These are phyloP conservation scores for Beauveria medogensis DNA, from an alignment of 2,329 filamentous ascomycete species.

Conservation along the genomic window DNA sequence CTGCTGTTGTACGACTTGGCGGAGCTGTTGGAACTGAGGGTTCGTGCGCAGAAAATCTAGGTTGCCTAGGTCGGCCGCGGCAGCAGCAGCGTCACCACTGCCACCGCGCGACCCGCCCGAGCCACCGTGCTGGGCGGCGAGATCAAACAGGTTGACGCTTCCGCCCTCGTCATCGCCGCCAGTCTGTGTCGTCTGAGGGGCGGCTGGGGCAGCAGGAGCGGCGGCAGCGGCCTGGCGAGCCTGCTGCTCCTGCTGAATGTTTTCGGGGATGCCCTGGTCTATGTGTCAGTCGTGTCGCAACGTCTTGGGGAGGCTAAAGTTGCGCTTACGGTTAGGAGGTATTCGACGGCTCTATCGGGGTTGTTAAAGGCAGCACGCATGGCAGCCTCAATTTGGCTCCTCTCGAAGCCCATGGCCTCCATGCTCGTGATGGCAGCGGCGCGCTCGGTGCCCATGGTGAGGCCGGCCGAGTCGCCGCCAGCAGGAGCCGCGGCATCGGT, in stretches of 20 bases:
- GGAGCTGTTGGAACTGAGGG: conserved; percentile 93
- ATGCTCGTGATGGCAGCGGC: conserved; percentile 80
- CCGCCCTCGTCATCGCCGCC: conserved; percentile 52
- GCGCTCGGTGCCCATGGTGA: conserved; percentile 78
- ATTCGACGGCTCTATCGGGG: conserved; percentile 93
- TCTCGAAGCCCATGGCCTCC: conserved; percentile 94
- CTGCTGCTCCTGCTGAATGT: conserved; percentile 63
- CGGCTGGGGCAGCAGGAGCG: conserved; percentile 32
- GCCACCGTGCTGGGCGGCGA: conserved; percentile 67
- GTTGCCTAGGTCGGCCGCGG: conserved; percentile 57
- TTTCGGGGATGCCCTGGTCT: conserved; percentile 78
- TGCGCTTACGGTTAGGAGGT: conserved; percentile 69
- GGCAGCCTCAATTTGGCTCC: conserved; percentile 80
- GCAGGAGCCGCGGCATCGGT: conserved; percentile 45
- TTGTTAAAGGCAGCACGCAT: conserved; percentile 97
- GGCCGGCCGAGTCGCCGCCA: conserved; percentile 43
- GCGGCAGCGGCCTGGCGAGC: conserved; percentile 35
- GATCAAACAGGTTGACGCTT: conserved; percentile 83
- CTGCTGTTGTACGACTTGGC: conserved; percentile 94
- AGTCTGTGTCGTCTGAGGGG: conserved; percentile 31
- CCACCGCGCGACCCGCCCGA: conserved; percentile 34
- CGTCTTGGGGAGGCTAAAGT: background rate
- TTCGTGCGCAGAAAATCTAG: conserved; percentile 93
- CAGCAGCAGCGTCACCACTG: conserved; percentile 38
- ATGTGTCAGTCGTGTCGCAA: background rate